These are phyloP conservation scores for Lipomyces yamadae DNA, from an alignment of 805 yeast species.

Conservation along the genomic window DNA sequence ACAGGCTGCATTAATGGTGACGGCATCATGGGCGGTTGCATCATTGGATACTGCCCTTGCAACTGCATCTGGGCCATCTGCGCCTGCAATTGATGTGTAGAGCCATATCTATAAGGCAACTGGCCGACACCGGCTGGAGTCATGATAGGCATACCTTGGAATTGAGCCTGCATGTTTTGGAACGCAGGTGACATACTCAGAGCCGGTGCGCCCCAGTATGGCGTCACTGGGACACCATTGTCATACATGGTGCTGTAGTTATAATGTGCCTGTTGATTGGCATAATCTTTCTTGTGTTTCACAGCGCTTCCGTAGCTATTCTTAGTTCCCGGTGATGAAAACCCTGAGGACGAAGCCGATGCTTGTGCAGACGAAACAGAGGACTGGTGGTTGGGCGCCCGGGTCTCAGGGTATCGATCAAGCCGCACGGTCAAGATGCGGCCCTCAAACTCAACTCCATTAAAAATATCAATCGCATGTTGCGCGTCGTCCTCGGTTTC, in stretches of 20 bases:
- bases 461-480: conserved; percentile 55
- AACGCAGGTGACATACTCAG: conserved; percentile 1
- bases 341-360: conserved; percentile 19
- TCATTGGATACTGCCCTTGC: conserved; percentile 7
- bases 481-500: conserved; percentile 54
- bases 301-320: conserved; percentile 2
- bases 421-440: conserved; percentile 63
- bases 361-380: conserved; percentile 11
- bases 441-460: conserved; percentile 62
- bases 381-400: conserved; percentile 1
- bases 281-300: conserved; percentile 10
- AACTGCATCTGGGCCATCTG: conserved; percentile 10
- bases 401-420: conserved; percentile 56
- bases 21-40: conserved; percentile 10
- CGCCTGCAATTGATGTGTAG: background rate
- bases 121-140: conserved; percentile 12
- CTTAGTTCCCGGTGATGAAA: conserved; percentile 14
- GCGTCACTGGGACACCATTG: background rate
- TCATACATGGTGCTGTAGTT: conserved; percentile 13
- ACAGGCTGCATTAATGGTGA: conserved; percentile 3
- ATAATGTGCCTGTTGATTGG: conserved; percentile 1
- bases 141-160: conserved; percentile 17
- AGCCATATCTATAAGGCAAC: conserved; percentile 11
- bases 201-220: conserved; percentile 8
- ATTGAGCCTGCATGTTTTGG: conserved; percentile 20